These are phyloP conservation scores for Diddensiella transvaalensis DNA, from an alignment of 805 yeast species.

Conservation along the genomic window DNA sequence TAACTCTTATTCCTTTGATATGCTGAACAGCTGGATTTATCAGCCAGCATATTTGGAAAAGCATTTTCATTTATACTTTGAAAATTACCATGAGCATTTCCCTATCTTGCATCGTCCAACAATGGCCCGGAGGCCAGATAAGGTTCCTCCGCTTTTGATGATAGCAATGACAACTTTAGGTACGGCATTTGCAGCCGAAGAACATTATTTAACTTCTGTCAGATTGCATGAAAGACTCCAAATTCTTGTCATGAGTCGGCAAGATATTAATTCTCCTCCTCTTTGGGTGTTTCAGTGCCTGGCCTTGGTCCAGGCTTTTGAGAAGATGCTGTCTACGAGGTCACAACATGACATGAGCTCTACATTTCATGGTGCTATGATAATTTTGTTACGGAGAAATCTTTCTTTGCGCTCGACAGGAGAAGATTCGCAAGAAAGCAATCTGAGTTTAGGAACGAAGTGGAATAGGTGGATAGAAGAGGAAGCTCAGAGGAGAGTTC, in stretches of 20 bases:
- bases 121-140: slow-evolving; percentile 22
- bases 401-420: slow-evolving; percentile 4
- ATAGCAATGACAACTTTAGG: slow-evolving; percentile 28
- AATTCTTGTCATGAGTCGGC: slow-evolving; percentile 28
- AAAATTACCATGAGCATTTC: slow-evolving; percentile 30
- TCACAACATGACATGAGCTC: slow-evolving; percentile 29
- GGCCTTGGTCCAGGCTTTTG: slow-evolving; percentile 28
- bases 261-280: slow-evolving; percentile 26
- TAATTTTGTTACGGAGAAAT: slow-evolving; percentile 24
- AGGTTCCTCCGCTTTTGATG: slow-evolving; percentile 26
- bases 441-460: slow-evolving; percentile 9
- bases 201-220: slow-evolving; percentile 24
- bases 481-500: slow-evolving; percentile 27
- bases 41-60: slow-evolving; percentile 21
- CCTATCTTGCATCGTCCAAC: slow-evolving; percentile 29
- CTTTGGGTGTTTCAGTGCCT: slow-evolving; percentile 29
- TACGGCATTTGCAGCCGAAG: slow-evolving; percentile 24
- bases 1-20: slow-evolving; percentile 13
- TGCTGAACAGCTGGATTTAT: slow-evolving; percentile 20
- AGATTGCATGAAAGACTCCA: slow-evolving; percentile 27
- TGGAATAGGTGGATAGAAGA: slow-evolving; percentile 29
- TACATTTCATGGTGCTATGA: slow-evolving; percentile 30
- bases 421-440: background rate
- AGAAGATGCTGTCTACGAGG: slow-evolving; percentile 30
- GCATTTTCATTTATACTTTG: slow-evolving; percentile 24